Evolutionary conservation across 2,329 filamentous ascomycete species (phyloP).

Genomic region (Myotisia sp.): DNA sequence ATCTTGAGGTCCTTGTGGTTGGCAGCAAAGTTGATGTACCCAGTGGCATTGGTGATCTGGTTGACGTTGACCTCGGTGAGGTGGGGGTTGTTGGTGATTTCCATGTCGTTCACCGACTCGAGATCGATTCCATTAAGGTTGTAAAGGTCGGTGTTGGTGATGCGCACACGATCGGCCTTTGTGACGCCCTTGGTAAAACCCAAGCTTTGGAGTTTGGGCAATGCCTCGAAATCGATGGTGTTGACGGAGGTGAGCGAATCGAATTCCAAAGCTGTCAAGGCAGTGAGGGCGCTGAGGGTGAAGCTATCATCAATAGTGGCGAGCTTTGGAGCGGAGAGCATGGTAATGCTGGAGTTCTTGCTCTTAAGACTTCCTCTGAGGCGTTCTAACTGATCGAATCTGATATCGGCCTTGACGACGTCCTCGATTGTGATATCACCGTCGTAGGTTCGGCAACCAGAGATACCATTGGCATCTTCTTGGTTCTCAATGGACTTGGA

Average conservation of each 20-base stretch:
- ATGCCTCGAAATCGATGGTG: constrained; percentile 55
- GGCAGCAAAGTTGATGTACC: constrained; percentile 56
- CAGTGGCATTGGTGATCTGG: constrained; percentile 61
- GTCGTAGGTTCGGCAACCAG: constrained; percentile 51
- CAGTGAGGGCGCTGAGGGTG: constrained; percentile 51
- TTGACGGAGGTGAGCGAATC: constrained; percentile 49
- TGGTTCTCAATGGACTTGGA: constrained; percentile 41
- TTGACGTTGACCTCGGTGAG: constrained; percentile 59
- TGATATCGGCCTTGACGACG: constrained; percentile 42
- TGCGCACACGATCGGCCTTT: constrained; percentile 52
- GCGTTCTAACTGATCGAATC: constrained; percentile 45
- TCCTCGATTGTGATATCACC: constrained; percentile 54
- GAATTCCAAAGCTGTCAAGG: constrained; percentile 55
- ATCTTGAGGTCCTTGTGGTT: constrained; percentile 63
- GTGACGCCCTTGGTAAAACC: constrained; percentile 51
- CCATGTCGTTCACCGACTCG: constrained; percentile 53
- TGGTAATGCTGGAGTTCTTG: constrained; percentile 45
- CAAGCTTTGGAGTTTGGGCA: constrained; percentile 49
- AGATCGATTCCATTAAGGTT: constrained; percentile 71
- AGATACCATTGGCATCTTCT: constrained; percentile 48
- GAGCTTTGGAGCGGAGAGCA: constrained; percentile 48
- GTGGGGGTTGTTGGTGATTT: constrained; percentile 82
- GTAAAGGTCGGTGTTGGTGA: constrained; percentile 74
- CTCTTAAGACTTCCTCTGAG: constrained; percentile 45
- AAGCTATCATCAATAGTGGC: constrained; percentile 55